Base-by-base conservation (phyloP, 1,284 basidiomycete species). In the Leucoagaricus sp. region DNA sequence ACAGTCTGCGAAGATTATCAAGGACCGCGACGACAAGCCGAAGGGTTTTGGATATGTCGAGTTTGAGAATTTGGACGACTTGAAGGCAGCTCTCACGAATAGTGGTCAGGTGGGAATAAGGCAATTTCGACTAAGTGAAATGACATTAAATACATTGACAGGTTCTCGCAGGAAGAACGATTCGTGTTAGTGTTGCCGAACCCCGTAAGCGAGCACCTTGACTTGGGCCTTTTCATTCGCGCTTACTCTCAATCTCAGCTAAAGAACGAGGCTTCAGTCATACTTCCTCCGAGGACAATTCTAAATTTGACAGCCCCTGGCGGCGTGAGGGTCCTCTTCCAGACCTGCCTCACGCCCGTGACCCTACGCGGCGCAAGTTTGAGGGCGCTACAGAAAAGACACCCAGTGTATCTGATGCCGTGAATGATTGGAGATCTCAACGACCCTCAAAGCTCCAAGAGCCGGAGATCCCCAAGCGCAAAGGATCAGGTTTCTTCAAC, bases 21-120 rank as follows among this genome's bases (percentile, higher is more conserved):
- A 84, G 65, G 95, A 96, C 66, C 83, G 87, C 57, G 89, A 91
- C 49, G 94, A 96, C 54, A 94, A 94, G 71, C 91, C 94, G 31
- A 98, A 98, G 73, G 97, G 97, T 1, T 99, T 98, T 74, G 97
- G 96, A 31, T 99, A 99, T 70, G 87, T 98, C 61, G 96, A 99
- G 71, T 99, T 98, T 68, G 82, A 80, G 36, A 87, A 89, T 53
- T 70, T 94, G 57, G 92, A 95, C 36, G 87, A 85, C 44, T 78
- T 98, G 61, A 95, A 94, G 75, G 85, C 87, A 54, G 96, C 91
- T 5, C 74, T 98, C 29, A 74, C 76, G 36, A 86, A 84, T 71
- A 80, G 70, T 34, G 87, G 86, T 57, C 74, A 76, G 51, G 90
- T 92, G 60, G 66, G 87, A 76, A 36, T 28, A 34, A 29, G 10